These are phyloP conservation scores for Pythium biforme DNA, from an alignment of 352 stramenopile genomes.

Conservation along the genomic window DNA sequence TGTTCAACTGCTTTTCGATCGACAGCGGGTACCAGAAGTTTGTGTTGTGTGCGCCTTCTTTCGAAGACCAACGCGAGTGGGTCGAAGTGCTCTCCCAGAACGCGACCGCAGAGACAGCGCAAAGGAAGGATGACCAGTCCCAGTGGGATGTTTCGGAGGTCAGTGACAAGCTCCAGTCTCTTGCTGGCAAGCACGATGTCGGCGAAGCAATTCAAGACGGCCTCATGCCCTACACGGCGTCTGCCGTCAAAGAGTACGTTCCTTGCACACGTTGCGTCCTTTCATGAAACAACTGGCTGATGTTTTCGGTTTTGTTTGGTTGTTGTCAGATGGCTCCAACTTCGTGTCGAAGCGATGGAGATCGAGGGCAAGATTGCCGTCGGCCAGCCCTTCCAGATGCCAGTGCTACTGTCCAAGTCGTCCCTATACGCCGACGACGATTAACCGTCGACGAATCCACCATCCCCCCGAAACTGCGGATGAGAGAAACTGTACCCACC, in stretches of 20 bases:
- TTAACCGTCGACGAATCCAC: constrained; percentile 29
- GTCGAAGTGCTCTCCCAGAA: constrained; percentile 87
- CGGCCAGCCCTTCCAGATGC: constrained; percentile 78
- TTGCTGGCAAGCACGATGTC: constrained; percentile 76
- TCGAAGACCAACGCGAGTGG: constrained; percentile 88
- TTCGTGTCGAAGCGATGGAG: constrained; percentile 83
- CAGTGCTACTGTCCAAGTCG: constrained; percentile 84
- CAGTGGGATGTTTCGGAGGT: constrained; percentile 76
- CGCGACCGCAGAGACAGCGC: constrained; percentile 74
- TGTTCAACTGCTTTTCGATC: constrained; percentile 87
- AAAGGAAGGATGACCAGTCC: constrained; percentile 73
- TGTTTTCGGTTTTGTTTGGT: constrained; percentile 7
- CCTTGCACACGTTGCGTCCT: not conserved
- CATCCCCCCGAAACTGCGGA: not conserved
- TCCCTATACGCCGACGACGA: constrained; percentile 86
- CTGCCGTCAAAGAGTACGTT: constrained; percentile 87
- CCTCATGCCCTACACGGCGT: constrained; percentile 75
- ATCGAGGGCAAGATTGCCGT: constrained; percentile 82
- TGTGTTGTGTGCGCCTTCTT: constrained; percentile 77
- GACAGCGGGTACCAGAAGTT: constrained; percentile 85
- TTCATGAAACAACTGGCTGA: not conserved
- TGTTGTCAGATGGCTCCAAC: constrained; percentile 69
- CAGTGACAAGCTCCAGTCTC: constrained; percentile 69
- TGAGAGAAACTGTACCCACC: constrained; percentile 13
- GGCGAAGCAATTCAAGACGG: constrained; percentile 63